A percentile compares a stretch with the other conserved stretches of the same genome.
Conservation (phyloP, 2,329 filamentous ascomycete genomes). For the Colletotrichum spaethianum region DNA sequence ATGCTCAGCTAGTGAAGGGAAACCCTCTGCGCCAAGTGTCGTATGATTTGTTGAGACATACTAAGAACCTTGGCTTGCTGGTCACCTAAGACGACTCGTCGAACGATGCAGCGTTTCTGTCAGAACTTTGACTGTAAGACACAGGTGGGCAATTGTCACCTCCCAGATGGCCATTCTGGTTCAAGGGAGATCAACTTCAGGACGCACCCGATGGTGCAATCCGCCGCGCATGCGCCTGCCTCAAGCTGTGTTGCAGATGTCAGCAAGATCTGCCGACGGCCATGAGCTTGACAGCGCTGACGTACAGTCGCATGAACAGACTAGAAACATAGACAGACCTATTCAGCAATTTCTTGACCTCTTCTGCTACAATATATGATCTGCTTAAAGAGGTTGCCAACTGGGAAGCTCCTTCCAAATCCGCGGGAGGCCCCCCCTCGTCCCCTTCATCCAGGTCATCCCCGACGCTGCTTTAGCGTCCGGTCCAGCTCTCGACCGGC, state of each 20-base stretch:
- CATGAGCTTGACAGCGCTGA: not conserved
- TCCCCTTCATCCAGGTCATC: conserved; percentile 1
- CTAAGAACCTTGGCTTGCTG: not conserved
- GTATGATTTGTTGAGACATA: not conserved
- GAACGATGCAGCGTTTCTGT: conserved; percentile 6
- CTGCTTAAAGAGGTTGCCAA: not conserved
- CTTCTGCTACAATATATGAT: not conserved
- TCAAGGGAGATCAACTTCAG: conserved; percentile 24
- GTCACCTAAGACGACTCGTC: not conserved
- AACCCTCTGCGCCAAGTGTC: not conserved
- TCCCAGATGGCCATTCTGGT: not conserved
- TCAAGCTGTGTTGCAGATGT: not conserved
- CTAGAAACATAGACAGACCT: too few species aligned
- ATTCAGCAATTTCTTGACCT: not conserved
- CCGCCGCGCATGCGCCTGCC: not conserved
- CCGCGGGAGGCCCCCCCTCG: not conserved
- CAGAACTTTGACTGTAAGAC: conserved; percentile 19
- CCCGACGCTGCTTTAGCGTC: conserved; percentile 22
- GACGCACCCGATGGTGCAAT: conserved; percentile 8
- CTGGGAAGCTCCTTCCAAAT: conserved; percentile 6
- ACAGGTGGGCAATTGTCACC: not conserved
- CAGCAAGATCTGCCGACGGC: not conserved
- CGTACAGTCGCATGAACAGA: not conserved
- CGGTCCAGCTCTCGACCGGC: conserved; percentile 6
- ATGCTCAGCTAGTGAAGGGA: too few species aligned